Base-by-base conservation (phyloP, 73 alveolate species). In the Paramecium primaurelia region DNA sequence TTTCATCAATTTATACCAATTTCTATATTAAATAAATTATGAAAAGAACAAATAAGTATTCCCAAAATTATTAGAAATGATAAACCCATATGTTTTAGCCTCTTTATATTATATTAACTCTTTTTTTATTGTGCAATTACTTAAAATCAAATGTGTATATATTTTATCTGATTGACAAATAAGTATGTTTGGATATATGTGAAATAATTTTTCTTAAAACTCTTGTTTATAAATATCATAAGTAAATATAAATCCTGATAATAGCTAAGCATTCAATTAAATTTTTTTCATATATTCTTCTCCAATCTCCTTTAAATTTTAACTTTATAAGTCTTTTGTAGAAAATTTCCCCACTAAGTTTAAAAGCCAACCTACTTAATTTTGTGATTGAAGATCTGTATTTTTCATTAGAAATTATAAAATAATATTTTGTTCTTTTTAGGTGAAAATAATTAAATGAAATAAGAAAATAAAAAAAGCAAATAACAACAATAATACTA, bases 1-100 rank as follows among this genome's bases (percentile, higher is more conserved):
- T 80, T 80, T 80, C 91, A 80, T 80, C 20, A 42, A 36, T 26
- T 80, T 80, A 47, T 80, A 80, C 91, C 91, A 80, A 47, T 44
- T 47, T 32, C 91, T 16, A 80, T 40, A 80, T 28, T 80, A 26
- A 38, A 40, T 47, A 36, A 80, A 80, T 47, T 44, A 42, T 9
- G 91, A 42, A 80, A 80, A 80, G 32, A 80, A 80, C 28, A 80
- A 80, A 49, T 80, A 80, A 16, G 91, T 80, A 26, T 80, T 80
- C 11, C 91, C 91, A 20, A 49, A 25, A 80, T 80, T 47, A 80
- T 80, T 80, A 45, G 91, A 45, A 25, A 80, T 25, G 20, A 80
- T 80, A 9, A 80, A 28, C 45, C 91, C 91, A 80, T 44, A 80
- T 9, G 91, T 47, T 47, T 80, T 80, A 45, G 91, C 47, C 16